Percentiles rank a stretch among this genome's conserved stretches.
These are phyloP conservation scores for Phlebiopsis gigantea DNA, from an alignment of 768 basidiomycete genomes.

Conservation along the genomic window DNA sequence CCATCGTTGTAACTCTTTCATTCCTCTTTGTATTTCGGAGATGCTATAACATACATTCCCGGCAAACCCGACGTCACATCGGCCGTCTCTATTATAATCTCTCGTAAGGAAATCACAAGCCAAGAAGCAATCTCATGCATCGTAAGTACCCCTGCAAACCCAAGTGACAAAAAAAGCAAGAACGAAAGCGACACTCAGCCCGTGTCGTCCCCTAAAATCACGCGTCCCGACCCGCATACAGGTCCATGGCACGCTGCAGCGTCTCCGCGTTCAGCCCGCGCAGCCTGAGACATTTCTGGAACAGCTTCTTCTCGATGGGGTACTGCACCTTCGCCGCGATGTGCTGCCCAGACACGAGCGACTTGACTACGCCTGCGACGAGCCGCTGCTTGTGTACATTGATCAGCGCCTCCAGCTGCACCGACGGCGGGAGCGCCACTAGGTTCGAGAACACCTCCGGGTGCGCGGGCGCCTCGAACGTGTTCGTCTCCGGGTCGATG, in stretches of 20 bases:
- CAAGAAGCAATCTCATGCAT: not conserved
- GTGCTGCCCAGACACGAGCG: constrained; percentile 77
- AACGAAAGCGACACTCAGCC: not conserved
- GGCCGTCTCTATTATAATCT: not conserved
- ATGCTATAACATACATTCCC: too few relatives aligned
- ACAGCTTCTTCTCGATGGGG: constrained; percentile 67
- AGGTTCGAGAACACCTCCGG: constrained; percentile 78
- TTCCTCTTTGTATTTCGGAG: too few relatives aligned
- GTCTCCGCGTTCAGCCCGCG: constrained; percentile 56
- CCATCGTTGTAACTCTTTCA: too few relatives aligned
- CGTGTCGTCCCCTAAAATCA: constrained; percentile 1
- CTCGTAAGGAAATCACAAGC: not conserved
- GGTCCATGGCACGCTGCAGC: constrained; percentile 42
- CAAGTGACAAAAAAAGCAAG: constrained; percentile 1
- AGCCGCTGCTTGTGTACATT: constrained; percentile 86
- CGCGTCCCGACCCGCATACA: constrained; percentile 26
- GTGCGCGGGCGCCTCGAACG: constrained; percentile 64
- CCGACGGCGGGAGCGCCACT: constrained; percentile 64
- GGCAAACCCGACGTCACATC: too few relatives aligned
- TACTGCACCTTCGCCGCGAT: constrained; percentile 69
- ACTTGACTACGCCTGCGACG: constrained; percentile 77
- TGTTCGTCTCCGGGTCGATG: constrained; percentile 55
- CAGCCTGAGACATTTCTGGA: constrained; percentile 68
- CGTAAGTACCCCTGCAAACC: too few relatives aligned
- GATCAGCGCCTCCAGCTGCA: constrained; percentile 80